Evolutionary conservation across 2,329 filamentous ascomycete species (phyloP), one percentile per base, ranked within the genome.

Genomic region (Fusarium sp.): DNA sequence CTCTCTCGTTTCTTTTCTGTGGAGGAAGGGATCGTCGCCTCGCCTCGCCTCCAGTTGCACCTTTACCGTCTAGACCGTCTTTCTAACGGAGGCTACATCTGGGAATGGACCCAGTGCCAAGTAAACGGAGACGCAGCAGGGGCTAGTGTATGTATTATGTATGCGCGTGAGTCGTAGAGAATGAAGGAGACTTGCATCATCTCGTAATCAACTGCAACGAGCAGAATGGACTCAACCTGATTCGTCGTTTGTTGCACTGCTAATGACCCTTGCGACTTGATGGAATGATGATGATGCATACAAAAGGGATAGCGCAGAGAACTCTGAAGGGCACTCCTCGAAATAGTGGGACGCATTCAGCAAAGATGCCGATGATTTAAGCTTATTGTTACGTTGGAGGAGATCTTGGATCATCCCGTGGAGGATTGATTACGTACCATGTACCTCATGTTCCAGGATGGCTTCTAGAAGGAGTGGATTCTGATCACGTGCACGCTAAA

Each of bases 341-440:
- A 42, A 44, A 36, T 52, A 50, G 66, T 68, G 64, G 61, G 46
- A 25, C 62, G 2, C 23, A 4, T n/a, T 43, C 43, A 55, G 46
- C 15, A 31, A 53, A 33, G 52, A 61, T 55, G 64, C 57, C 49
- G 66, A 66, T 51, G 59, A 69, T 69, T 69, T 69, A 69, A 69
- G 66, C 66, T 69, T 69, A 69, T 68, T 69, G 54, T 67, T 46
- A 56, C 43, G 53, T 64, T 61, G 48, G 32, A 52, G 44, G 23
- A 42, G 31, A 54, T 54, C 47, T 53, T 17, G 61, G 44, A 27
- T 42, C 35, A 54, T 54, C 47, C 50, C 21, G 61, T 50, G 53
- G 57, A 67, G 44, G 55, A 33, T 17, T 49, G 41, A 49, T 68
- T 69, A 68, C 66, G 66, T 68, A 68, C 56, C 50, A 66, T 52